phyloP scores from a whole-genome alignment of 805 yeast species.

The Cyberlindnera euphorbiiphila region DNA sequence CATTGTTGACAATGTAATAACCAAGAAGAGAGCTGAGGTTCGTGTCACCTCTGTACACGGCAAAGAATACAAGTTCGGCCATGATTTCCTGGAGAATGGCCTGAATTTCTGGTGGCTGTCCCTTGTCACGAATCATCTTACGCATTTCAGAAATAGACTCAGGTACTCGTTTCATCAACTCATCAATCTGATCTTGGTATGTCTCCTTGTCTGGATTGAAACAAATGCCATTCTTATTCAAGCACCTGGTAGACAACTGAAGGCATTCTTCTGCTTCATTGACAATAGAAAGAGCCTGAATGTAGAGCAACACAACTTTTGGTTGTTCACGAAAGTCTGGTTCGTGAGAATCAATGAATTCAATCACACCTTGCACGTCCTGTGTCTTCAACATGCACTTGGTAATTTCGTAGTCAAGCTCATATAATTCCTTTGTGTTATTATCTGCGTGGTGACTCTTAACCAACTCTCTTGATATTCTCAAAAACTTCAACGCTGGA shows the following conservation, averaged over 20 bases:
- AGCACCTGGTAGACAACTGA: conserved; percentile 31
- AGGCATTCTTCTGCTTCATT: conserved; percentile 11
- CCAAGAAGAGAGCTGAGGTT: conserved; percentile 32
- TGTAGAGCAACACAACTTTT: conserved; percentile 35
- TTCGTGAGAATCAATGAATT: conserved; percentile 32
- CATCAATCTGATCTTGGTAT: conserved; percentile 23
- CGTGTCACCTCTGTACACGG: conserved; percentile 28
- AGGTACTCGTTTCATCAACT: conserved; percentile 33
- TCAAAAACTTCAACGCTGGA: conserved; percentile 38
- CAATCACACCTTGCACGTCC: conserved; percentile 34
- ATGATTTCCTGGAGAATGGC: conserved; percentile 39
- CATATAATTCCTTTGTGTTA: conserved; percentile 6
- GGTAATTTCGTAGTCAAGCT: conserved; percentile 17
- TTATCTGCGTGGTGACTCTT: not conserved
- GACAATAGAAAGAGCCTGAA: conserved; percentile 28
- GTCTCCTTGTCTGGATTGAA: conserved; percentile 29
- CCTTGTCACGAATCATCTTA: conserved; percentile 29
- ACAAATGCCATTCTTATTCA: conserved; percentile 35
- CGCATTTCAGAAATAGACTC: conserved; percentile 9
- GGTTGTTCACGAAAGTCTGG: conserved; percentile 29
- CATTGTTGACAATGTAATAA: conserved; percentile 32
- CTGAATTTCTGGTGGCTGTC: conserved; percentile 28
- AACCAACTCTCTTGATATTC: conserved; percentile 27
- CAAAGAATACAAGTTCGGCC: conserved; percentile 35
- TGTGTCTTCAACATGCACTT: conserved; percentile 27